Evolutionary conservation across 306 rosid genomes (phyloP).

Genomic region (Lupinus albus): DNA sequence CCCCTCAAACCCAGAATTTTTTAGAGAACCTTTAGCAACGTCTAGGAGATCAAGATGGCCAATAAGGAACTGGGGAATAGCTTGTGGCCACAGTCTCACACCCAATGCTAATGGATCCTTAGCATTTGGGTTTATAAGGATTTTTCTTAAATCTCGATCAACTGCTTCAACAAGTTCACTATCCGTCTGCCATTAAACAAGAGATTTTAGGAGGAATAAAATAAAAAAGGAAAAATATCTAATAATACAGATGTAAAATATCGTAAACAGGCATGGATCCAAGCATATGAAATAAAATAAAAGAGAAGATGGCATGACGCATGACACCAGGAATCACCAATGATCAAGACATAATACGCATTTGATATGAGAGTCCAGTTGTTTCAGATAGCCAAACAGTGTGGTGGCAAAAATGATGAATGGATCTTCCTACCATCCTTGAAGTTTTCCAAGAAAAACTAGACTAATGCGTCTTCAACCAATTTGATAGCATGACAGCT

Average conservation of each 20-base stretch:
- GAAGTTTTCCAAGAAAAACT: slow-evolving; percentile 17
- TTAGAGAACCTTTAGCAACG: slow-evolving; percentile 68
- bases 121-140: slow-evolving; percentile 71
- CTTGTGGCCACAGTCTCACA: slow-evolving; percentile 90
- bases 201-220: slow-evolving; percentile 32
- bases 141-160: slow-evolving; percentile 82
- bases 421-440: slow-evolving; percentile 13
- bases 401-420: slow-evolving; percentile 27
- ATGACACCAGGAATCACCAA: slow-evolving; percentile 21
- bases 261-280: slow-evolving; percentile 22
- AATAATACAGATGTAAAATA: slow-evolving; percentile 16
- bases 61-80: slow-evolving; percentile 91
- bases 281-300: slow-evolving; percentile 32
- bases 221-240: background rate
- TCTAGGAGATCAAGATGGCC: slow-evolving; percentile 90
- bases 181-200: slow-evolving; percentile 60
- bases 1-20: slow-evolving; percentile 66
- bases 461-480: background rate
- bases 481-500: slow-evolving; percentile 31
- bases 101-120: slow-evolving; percentile 67
- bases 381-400: slow-evolving; percentile 27
- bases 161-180: slow-evolving; percentile 80
- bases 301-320: slow-evolving; percentile 39
- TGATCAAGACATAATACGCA: slow-evolving; percentile 32
- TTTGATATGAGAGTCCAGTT: slow-evolving; percentile 31